phyloP scores from a whole-genome alignment of 1,284 basidiomycete species.

The Boletus sp. region DNA sequence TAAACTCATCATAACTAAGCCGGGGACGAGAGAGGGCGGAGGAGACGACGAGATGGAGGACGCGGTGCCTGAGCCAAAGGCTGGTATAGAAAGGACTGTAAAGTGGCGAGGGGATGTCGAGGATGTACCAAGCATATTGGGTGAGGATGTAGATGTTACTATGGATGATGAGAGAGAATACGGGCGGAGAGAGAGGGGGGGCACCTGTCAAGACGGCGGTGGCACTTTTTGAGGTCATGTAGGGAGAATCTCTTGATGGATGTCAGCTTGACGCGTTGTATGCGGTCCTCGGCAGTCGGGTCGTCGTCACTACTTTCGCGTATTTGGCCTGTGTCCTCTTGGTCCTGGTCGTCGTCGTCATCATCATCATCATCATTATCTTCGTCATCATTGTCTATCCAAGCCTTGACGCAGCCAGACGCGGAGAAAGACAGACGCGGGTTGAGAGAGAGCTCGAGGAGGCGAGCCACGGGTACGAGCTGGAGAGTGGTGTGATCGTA shows the following conservation, averaged over 20 bases:
- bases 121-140: constrained; percentile 60
- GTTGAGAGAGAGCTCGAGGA: constrained; percentile 33
- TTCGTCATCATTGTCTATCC: constrained; percentile 28
- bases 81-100: constrained; percentile 45
- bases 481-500: constrained; percentile 40
- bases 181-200: not conserved
- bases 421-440: constrained; percentile 29
- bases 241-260: constrained; percentile 47
- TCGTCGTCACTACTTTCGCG: constrained; percentile 31
- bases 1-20: constrained; percentile 41
- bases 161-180: constrained; percentile 8
- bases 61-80: constrained; percentile 49
- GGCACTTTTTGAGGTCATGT: constrained; percentile 37
- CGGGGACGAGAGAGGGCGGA: constrained; percentile 34
- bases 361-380: constrained; percentile 35
- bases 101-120: constrained; percentile 43
- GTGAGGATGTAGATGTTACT: constrained; percentile 46
- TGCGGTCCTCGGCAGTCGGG: constrained; percentile 11
- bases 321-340: constrained; percentile 22
- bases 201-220: constrained; percentile 40
- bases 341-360: constrained; percentile 20
- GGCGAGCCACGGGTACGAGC: constrained; percentile 38
- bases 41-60: constrained; percentile 47
- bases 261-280: constrained; percentile 42
- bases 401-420: constrained; percentile 36